phyloP scores from a whole-genome alignment of 2,329 filamentous ascomycete species.

The Pseudogymnoascus verrucosus region DNA sequence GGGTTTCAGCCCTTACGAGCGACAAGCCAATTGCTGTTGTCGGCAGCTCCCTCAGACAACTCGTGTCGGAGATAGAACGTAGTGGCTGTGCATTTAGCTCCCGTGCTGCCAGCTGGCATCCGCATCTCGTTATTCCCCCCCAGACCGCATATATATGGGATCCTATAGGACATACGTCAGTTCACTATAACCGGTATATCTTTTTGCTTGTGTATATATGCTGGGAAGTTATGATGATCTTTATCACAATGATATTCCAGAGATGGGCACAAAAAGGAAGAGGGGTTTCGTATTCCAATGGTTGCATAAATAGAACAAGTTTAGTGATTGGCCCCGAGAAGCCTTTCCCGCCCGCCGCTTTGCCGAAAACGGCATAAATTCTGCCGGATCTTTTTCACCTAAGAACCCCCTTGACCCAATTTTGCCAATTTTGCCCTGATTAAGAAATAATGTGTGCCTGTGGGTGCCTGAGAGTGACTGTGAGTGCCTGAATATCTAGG shows the following conservation, averaged over 20 bases:
- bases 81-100: slow-evolving; percentile 1
- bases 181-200: not conserved
- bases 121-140: not conserved
- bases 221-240: not conserved
- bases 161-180: not conserved
- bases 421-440: not conserved
- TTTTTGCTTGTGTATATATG: not conserved
- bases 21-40: not conserved
- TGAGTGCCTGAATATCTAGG: not conserved
- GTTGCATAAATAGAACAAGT: slow-evolving; percentile 7
- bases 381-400: not conserved
- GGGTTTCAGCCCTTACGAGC: not conserved
- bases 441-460: not conserved
- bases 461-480: not conserved
- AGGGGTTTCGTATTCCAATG: not conserved
- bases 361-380: not conserved
- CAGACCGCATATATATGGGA: not conserved
- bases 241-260: not conserved
- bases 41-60: not conserved
- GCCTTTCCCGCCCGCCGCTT: slow-evolving; percentile 5
- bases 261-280: not conserved
- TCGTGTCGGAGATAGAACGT: not conserved
- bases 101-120: not conserved
- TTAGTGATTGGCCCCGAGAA: not conserved
- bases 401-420: not conserved